Evolutionary conservation across 768 basidiomycete species (phyloP).

Genomic region (Piloderma croceum): DNA sequence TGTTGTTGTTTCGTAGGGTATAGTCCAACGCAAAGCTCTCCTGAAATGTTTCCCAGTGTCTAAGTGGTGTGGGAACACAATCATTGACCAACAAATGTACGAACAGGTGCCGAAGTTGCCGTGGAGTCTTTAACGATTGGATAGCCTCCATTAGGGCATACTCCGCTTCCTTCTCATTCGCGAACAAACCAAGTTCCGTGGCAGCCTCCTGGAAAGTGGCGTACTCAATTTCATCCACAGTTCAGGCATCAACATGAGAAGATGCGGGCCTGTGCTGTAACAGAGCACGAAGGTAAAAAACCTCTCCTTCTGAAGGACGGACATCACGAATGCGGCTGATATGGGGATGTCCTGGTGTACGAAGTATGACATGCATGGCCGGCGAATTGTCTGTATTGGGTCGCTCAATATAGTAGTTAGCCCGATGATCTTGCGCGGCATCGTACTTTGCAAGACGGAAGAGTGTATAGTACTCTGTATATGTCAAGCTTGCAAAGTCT

Average conservation of each 20-base stretch:
- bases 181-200: slow-evolving; percentile 21
- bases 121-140: slow-evolving; percentile 23
- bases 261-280: slow-evolving; percentile 16
- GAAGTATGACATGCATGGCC: too few species aligned
- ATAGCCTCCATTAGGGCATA: slow-evolving; percentile 33
- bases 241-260: slow-evolving; percentile 21
- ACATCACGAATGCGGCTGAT: slow-evolving; percentile 20
- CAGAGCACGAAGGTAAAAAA: slow-evolving; percentile 28
- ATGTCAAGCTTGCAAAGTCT: too few species aligned
- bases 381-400: too few species aligned
- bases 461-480: too few species aligned
- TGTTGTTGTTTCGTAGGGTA: slow-evolving; percentile 9
- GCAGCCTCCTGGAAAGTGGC: slow-evolving; percentile 20
- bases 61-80: slow-evolving; percentile 17
- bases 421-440: too few species aligned
- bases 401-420: too few species aligned
- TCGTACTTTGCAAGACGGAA: too few species aligned
- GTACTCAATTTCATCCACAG: slow-evolving; percentile 11
- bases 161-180: slow-evolving; percentile 19
- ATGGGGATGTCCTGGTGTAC: too few species aligned
- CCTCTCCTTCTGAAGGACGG: slow-evolving; percentile 26
- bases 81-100: slow-evolving; percentile 33
- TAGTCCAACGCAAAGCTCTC: too few species aligned
- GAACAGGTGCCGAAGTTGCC: slow-evolving; percentile 35
- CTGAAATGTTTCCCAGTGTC: slow-evolving; percentile 23